Conservation (phyloP, 1,139 yeast species). For the Debaryomycetaceae sp. region DNA sequence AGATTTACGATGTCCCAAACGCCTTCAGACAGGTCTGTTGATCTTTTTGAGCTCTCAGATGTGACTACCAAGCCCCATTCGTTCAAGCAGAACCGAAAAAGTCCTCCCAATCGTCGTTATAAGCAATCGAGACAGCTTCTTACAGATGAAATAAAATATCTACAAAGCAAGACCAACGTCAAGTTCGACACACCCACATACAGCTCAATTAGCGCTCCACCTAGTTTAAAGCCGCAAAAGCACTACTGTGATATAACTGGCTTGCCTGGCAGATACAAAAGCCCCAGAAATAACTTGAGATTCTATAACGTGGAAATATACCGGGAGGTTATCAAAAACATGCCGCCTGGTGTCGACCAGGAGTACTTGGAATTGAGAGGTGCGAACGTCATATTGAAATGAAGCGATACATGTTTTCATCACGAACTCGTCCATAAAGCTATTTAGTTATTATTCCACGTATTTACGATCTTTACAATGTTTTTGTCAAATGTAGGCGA, state of each 20-base stretch:
- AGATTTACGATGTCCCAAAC: constrained; percentile 3
- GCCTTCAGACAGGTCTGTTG: constrained; percentile 9
- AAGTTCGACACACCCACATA: constrained; percentile 54
- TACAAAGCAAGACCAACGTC: constrained; percentile 38
- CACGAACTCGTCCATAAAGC: neutral
- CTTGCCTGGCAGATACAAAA: constrained; percentile 69
- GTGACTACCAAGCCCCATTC: constrained; percentile 41
- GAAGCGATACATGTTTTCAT: constrained; percentile 12
- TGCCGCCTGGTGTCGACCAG: constrained; percentile 92
- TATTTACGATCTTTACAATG: constrained; percentile 30
- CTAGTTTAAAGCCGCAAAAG: constrained; percentile 75
- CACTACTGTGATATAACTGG: constrained; percentile 96
- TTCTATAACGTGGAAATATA: constrained; percentile 84
- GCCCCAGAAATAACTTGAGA: constrained; percentile 73
- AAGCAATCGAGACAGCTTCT: constrained; percentile 75
- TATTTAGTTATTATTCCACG: constrained; percentile 22
- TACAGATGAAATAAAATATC: constrained; percentile 71
- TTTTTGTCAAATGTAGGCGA: constrained; percentile 35
- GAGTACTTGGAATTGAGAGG: constrained; percentile 85
- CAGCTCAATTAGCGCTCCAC: constrained; percentile 76
- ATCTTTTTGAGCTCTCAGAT: constrained; percentile 36
- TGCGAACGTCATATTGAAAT: constrained; percentile 77
- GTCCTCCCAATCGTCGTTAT: constrained; percentile 56
- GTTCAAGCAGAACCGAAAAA: constrained; percentile 53
- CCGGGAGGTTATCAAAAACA: constrained; percentile 67